A percentile compares a stretch with the other conserved stretches of the same genome.
These are phyloP conservation scores for Didymellaceae sp. DNA, from an alignment of 2,329 filamentous ascomycete species.

Conservation along the genomic window DNA sequence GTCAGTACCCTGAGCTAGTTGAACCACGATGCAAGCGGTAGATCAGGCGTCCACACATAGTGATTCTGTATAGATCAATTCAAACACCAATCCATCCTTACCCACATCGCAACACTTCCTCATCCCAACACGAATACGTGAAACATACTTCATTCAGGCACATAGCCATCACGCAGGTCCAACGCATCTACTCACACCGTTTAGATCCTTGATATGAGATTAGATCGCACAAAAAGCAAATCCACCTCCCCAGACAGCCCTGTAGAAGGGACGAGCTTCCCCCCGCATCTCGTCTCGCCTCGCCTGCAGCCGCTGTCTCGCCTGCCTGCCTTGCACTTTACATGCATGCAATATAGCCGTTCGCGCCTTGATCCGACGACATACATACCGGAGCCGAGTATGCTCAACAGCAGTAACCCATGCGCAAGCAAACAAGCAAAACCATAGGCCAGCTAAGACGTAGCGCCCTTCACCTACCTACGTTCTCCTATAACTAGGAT, in stretches of 20 bases:
- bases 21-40: slow-evolving; percentile 3
- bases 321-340: too few relatives aligned
- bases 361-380: too few relatives aligned
- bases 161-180: not conserved
- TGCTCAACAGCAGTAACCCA: too few relatives aligned
- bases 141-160: not conserved
- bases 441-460: too few relatives aligned
- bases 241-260: not conserved
- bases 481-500: too few relatives aligned
- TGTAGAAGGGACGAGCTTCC: slow-evolving; percentile 10
- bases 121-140: not conserved
- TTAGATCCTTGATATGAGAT: not conserved
- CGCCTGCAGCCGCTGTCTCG: slow-evolving; percentile 11
- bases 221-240: slow-evolving; percentile 6
- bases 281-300: slow-evolving; percentile 8
- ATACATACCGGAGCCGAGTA: too few relatives aligned
- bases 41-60: slow-evolving; percentile 3
- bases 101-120: not conserved
- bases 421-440: too few relatives aligned
- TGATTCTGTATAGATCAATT: slow-evolving; percentile 7
- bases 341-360: slow-evolving; percentile 7
- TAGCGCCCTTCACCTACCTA: too few relatives aligned
- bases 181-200: too few relatives aligned
- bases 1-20: not conserved
- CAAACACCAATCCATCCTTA: not conserved